Evolutionary conservation across 2,329 filamentous ascomycete genomes (phyloP), one percentile per base, ranked within the genome.

Genomic region (Exutisphaerella laricina): DNA sequence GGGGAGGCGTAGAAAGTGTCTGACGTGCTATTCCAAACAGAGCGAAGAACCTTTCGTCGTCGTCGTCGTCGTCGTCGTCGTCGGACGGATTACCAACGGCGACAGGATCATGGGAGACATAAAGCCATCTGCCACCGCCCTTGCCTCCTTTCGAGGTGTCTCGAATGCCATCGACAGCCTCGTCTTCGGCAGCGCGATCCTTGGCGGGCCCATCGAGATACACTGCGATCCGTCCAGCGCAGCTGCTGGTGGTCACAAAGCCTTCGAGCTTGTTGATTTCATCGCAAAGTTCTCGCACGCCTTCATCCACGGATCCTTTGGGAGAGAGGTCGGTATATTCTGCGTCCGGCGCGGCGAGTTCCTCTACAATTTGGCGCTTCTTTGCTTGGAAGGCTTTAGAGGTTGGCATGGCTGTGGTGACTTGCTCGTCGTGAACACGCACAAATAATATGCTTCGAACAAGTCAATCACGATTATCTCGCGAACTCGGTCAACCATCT

Each of bases 231-330:
- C 90, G 74, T 1, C 90, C 90, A 2, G 88, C 85, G 63, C 90
- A 97, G 65, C 88, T 95, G 66, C 88, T 95, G 2, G 89, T 96
- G 1, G 90, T 96, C 23, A 94, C 88, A 29, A 89, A 77, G 1
- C 86, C 88, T 1, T 81, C 75, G 4, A 83, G 60, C 1, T 58
- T 63, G 65, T 97, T 97, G 62, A 97, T 83, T 53, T 84, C 79
- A 38, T 75, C 73, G 48, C 97, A 88, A 41, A 96, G 70, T 16
- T 81, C 74, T 34, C 82, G 77, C 53, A 97, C 88, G 1, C 80
- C 84, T 35, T 70, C 77, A 63, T 97, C 90, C 14, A 97, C 77
- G 1, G 81, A 84, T 12, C 89, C 90, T 69, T 96, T 96, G 2
- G 90, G 89, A 1, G 87, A 94, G 5, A 84, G 75, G 65, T 96